These are phyloP conservation scores for Solanum hybrid DNA, from an alignment of 305 asterid genomes.

Conservation along the genomic window DNA sequence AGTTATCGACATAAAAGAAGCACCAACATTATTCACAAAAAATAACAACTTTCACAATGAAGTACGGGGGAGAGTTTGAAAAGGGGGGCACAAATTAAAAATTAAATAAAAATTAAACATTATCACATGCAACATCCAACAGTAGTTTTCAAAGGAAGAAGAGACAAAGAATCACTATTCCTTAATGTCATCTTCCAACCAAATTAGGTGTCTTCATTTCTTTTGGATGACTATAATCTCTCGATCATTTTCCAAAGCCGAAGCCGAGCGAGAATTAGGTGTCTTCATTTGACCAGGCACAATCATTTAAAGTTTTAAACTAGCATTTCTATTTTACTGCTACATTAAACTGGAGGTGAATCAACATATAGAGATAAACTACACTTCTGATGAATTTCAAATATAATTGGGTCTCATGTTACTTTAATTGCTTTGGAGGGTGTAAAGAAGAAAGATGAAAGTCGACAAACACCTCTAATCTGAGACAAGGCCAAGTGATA, in stretches of 20 bases:
- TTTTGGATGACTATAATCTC: neutral
- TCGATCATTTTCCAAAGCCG: neutral
- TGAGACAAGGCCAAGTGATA: neutral
- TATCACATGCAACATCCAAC: neutral
- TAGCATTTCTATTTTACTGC: neutral
- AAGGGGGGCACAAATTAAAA: neutral
- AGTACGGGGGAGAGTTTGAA: neutral
- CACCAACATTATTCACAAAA: neutral
- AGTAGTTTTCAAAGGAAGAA: neutral
- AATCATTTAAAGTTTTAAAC: neutral
- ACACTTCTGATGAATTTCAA: neutral
- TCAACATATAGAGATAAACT: neutral
- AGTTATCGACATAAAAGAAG: neutral
- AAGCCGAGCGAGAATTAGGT: neutral
- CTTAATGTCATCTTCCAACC: neutral
- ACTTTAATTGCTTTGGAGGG: neutral
- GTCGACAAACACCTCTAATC: neutral
- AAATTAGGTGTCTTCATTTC: neutral
- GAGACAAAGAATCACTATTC: neutral
- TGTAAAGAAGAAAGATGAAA: neutral
- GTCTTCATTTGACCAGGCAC: neutral
- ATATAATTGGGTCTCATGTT: neutral
- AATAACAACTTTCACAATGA: neutral
- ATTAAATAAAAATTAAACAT: neutral
- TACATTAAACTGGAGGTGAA: neutral